phyloP scores from a whole-genome alignment of 2,329 filamentous ascomycete species.

The Elsinoe fawcettii region DNA sequence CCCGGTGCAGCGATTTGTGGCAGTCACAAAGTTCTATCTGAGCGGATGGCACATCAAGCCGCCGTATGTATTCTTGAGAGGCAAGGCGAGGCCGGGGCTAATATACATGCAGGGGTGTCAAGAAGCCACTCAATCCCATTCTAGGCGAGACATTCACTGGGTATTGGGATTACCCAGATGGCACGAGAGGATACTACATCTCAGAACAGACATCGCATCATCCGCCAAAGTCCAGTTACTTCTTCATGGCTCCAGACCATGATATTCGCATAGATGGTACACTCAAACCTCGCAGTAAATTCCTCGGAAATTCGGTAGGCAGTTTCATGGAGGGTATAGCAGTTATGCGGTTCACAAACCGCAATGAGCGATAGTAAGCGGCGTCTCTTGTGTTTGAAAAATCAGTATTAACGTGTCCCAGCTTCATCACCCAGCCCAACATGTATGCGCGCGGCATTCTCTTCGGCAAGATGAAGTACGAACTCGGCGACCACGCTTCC shows the following conservation, averaged over 20 bases:
- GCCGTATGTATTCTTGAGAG: conserved; percentile 53
- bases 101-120: conserved; percentile 64
- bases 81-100: background rate
- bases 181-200: conserved; percentile 87
- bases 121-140: conserved; percentile 95
- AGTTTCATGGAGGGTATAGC: conserved; percentile 98
- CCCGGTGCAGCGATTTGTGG: conserved; percentile 79
- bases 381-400: background rate
- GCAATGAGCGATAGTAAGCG: conserved; percentile 82
- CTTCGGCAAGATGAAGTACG: conserved; percentile 99
- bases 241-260: conserved; percentile 93
- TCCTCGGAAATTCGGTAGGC: conserved; percentile 92
- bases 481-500: conserved; percentile 91
- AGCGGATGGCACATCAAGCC: conserved; percentile 99
- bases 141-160: conserved; percentile 90
- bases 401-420: conserved; percentile 32
- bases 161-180: conserved; percentile 79
- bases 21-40: conserved; percentile 95
- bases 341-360: conserved; percentile 73
- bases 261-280: conserved; percentile 93
- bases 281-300: conserved; percentile 88
- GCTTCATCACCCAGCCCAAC: conserved; percentile 91
- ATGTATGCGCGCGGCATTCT: conserved; percentile 97
- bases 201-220: conserved; percentile 97
- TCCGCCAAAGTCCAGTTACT: conserved; percentile 97